phyloP scores from a whole-genome alignment of 495 filamentous ascomycete genomes.

The Venustampulla echinocandica region DNA sequence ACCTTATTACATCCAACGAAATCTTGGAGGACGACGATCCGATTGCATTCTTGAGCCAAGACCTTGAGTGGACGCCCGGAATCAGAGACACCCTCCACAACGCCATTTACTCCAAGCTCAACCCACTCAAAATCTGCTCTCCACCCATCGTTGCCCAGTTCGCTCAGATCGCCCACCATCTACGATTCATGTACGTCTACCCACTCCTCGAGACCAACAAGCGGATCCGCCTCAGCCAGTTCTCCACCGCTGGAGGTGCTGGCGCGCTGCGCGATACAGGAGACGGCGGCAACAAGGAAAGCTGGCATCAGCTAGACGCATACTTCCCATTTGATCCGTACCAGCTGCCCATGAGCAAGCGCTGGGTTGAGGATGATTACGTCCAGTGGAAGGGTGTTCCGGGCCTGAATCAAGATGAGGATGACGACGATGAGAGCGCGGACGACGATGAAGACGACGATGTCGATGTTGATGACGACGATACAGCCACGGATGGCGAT shows the following conservation, averaged over 20 bases:
- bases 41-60: slow-evolving; percentile 44
- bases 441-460: slow-evolving; percentile 44
- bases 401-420: slow-evolving; percentile 49
- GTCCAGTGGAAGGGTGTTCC: slow-evolving; percentile 73
- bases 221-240: slow-evolving; percentile 59
- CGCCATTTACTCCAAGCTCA: slow-evolving; percentile 77
- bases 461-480: slow-evolving; percentile 38
- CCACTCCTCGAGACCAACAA: slow-evolving; percentile 88
- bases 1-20: slow-evolving; percentile 56
- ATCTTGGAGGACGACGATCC: slow-evolving; percentile 47
- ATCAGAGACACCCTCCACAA: slow-evolving; percentile 62
- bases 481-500: slow-evolving; percentile 24
- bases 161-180: slow-evolving; percentile 72
- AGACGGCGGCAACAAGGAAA: slow-evolving; percentile 44
- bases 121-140: slow-evolving; percentile 95
- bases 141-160: slow-evolving; percentile 85
- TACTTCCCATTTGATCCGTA: slow-evolving; percentile 99
- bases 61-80: slow-evolving; percentile 63
- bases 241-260: slow-evolving; percentile 30
- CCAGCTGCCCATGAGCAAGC: slow-evolving; percentile 70
- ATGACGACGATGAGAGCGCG: slow-evolving; percentile 48
- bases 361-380: slow-evolving; percentile 82
- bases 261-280: slow-evolving; percentile 59
- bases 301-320: slow-evolving; percentile 70
- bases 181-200: slow-evolving; percentile 81